phyloP scores from a whole-genome alignment of 331 rosid genomes.

The Phaseolus coccineus region DNA sequence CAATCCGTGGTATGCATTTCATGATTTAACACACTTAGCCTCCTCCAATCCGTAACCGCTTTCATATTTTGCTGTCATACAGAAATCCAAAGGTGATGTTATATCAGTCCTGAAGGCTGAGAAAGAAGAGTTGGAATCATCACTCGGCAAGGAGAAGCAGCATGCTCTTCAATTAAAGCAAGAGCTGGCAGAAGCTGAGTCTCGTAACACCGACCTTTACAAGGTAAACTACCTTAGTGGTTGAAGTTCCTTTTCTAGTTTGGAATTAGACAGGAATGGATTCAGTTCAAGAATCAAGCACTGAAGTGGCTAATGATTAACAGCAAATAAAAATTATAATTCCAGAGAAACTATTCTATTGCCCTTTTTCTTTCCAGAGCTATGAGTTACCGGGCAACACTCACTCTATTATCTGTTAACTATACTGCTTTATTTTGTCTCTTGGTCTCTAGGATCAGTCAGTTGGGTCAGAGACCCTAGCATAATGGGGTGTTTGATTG shows the following conservation, averaged over 20 bases:
- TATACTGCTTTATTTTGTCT: slow-evolving; percentile 16
- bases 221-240: slow-evolving; percentile 59
- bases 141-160: slow-evolving; percentile 76
- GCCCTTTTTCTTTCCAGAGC: slow-evolving; percentile 20
- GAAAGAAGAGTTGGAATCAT: slow-evolving; percentile 86
- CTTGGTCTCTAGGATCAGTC: slow-evolving; percentile 3
- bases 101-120: slow-evolving; percentile 75
- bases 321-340: slow-evolving; percentile 4
- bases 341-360: slow-evolving; percentile 7
- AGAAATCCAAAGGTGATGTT: slow-evolving; percentile 77
- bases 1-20: background rate
- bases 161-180: slow-evolving; percentile 80
- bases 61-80: slow-evolving; percentile 42
- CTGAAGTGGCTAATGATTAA: slow-evolving; percentile 9
- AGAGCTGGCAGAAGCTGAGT: slow-evolving; percentile 78
- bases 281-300: slow-evolving; percentile 15
- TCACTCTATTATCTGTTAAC: slow-evolving; percentile 15
- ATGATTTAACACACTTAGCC: background rate
- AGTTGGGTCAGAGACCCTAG: background rate
- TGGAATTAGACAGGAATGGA: slow-evolving; percentile 29
- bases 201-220: slow-evolving; percentile 81
- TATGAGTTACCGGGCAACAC: slow-evolving; percentile 4
- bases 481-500: no score
- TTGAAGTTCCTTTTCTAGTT: slow-evolving; percentile 29
- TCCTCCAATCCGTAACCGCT: slow-evolving; percentile 25